Evolutionary conservation across 805 yeast genomes (phyloP), one percentile per base, ranked within the genome.

Genomic region (Candida methanosorbosa): DNA sequence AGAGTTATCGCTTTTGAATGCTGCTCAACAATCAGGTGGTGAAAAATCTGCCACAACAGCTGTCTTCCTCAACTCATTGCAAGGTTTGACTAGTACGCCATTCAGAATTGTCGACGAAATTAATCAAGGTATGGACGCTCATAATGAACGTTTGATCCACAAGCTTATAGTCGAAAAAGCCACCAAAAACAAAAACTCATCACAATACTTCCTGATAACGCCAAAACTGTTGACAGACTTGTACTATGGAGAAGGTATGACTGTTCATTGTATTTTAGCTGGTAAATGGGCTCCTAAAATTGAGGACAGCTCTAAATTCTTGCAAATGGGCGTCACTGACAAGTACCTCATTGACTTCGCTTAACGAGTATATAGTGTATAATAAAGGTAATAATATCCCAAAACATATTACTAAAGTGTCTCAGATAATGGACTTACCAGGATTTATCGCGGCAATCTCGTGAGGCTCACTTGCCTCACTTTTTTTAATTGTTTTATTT

Each of bases 71-170:
- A 83, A 92, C 67, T 79, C 97, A 1, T 64, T 92, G 42, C 99
- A 92, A 60, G 90, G 87, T 9, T 67, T 82, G 38, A 79, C 97
- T 0, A 70, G 72, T 20, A 85, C 96, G 0, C 97, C 98, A 9
- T 86, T 92, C 50, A 67, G 97, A 51, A 88, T 90, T 3, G 96
- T 92, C 7, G 99, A 92, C 59, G 99, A 92, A 64, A 94, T 92
- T 42, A 92, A 92, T 54, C 99, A 92, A 61, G 99, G 98, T 45
- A 88, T 92, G 97, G 99, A 92, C 60, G 82, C 94, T 11, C 74
- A 74, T 40, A 92, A 92, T 51, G 98, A 92, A 57, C 73, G 88
- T 41, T 68, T 75, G 61, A 88, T 92, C 3, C 96, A 90, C 53
- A 72, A 74, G 41, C 74, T 84, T 41, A 78, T 92, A 69, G 95